Evolutionary conservation across 208 protist species (phyloP).

Genomic region (Angomonas desouzai): DNA sequence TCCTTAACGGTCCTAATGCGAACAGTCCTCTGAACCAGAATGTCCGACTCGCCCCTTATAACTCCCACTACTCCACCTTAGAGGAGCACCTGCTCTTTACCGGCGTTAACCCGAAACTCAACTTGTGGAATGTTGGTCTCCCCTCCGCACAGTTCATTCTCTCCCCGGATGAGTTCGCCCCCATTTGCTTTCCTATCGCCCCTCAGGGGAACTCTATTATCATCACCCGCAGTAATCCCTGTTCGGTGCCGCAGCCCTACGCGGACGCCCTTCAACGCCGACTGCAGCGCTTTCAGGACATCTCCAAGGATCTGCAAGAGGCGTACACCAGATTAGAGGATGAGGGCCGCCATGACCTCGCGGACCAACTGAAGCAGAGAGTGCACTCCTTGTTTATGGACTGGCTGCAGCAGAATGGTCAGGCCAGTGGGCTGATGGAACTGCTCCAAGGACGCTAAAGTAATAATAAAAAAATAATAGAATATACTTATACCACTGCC

Average conservation of each 20-base stretch:
- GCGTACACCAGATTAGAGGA: slow-evolving; percentile 60
- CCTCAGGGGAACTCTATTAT: slow-evolving; percentile 44
- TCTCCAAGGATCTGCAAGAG: slow-evolving; percentile 59
- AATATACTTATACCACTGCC: too few relatives aligned
- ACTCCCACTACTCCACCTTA: slow-evolving; percentile 84
- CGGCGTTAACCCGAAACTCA: slow-evolving; percentile 82
- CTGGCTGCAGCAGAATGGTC: slow-evolving; percentile 79
- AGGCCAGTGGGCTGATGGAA: slow-evolving; percentile 61
- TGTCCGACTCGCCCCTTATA: slow-evolving; percentile 86
- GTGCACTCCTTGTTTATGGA: slow-evolving; percentile 81
- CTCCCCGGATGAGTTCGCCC: slow-evolving; percentile 77
- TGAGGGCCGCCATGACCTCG: slow-evolving; percentile 66
- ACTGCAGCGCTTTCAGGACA: slow-evolving; percentile 68
- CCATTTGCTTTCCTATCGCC: slow-evolving; percentile 67
- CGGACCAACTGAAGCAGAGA: slow-evolving; percentile 56
- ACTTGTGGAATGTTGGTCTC: slow-evolving; percentile 83
- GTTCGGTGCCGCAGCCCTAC: slow-evolving; percentile 67
- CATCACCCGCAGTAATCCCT: slow-evolving; percentile 82
- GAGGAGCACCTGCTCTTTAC: slow-evolving; percentile 79
- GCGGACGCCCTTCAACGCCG: slow-evolving; percentile 55
- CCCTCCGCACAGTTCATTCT: slow-evolving; percentile 59
- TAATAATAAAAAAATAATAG: not conserved
- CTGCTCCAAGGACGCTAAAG: slow-evolving; percentile 36
- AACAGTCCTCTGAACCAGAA: slow-evolving; percentile 26
- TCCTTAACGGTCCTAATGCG: slow-evolving; percentile 30